These are phyloP conservation scores for Cytospora mali DNA, from an alignment of 2,329 filamentous ascomycete genomes.

Conservation along the genomic window DNA sequence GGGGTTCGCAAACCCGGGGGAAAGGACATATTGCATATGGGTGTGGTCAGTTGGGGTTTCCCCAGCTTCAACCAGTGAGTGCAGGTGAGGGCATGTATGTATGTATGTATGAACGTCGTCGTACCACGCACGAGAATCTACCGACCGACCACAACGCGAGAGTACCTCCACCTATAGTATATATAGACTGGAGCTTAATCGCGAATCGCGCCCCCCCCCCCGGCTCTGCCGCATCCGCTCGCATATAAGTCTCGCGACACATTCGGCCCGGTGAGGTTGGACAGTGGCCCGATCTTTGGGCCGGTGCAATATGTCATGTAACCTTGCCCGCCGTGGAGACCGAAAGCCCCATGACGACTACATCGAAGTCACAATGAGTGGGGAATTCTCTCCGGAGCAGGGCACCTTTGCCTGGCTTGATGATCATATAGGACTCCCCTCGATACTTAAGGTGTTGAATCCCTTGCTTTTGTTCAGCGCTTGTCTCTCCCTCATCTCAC, in stretches of 20 bases:
- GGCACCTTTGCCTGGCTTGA: conserved; percentile 3
- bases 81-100: too few species aligned
- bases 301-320: not conserved
- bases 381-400: not conserved
- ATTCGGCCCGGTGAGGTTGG: not conserved
- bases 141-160: not conserved
- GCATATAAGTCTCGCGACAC: not conserved
- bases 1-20: not conserved
- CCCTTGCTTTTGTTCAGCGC: conserved; percentile 1
- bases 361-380: conserved; percentile 3
- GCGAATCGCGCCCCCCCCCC: too few species aligned
- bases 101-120: too few species aligned
- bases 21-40: not conserved
- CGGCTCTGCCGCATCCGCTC: not conserved
- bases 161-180: not conserved
- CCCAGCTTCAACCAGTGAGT: not conserved
- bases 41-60: not conserved
- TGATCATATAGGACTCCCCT: not conserved
- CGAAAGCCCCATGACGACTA: conserved; percentile 5
- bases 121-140: not conserved
- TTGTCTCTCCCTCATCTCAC: conserved; percentile 1
- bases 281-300: not conserved
- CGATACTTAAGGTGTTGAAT: conserved; percentile 9
- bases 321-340: not conserved
- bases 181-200: too few species aligned